phyloP scores from a whole-genome alignment of 2,329 filamentous ascomycete genomes.

The Penicillium polonicum region DNA sequence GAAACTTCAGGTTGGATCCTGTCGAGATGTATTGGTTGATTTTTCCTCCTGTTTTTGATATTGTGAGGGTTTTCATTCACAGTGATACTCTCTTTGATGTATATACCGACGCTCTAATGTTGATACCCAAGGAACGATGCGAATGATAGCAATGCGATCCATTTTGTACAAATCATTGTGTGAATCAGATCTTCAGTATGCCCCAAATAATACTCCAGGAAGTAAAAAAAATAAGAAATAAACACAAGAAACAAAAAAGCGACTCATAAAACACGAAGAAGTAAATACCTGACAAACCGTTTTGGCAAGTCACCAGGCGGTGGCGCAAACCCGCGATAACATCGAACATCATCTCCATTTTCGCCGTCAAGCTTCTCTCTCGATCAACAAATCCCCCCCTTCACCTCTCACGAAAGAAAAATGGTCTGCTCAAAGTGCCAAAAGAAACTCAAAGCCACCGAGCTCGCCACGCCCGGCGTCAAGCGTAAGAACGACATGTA shows the following conservation, averaged over 20 bases:
- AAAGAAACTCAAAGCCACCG: slow-evolving; percentile 59
- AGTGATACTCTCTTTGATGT: neutral
- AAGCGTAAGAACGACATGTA: slow-evolving; percentile 69
- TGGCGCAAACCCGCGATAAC: slow-evolving; percentile 16
- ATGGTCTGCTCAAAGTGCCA: slow-evolving; percentile 68
- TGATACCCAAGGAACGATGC: neutral
- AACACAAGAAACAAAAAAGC: neutral
- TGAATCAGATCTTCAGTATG: neutral
- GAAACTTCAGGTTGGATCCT: neutral
- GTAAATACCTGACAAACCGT: neutral
- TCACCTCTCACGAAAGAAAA: neutral
- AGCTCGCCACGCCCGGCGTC: slow-evolving; percentile 62
- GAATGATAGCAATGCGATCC: neutral
- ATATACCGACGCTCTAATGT: neutral
- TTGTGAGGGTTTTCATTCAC: neutral
- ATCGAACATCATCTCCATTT: slow-evolving; percentile 16
- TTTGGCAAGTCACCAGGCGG: slow-evolving; percentile 19
- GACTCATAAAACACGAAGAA: neutral
- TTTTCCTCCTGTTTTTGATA: neutral
- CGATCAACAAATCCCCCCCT: neutral
- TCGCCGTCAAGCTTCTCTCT: neutral
- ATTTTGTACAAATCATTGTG: neutral
- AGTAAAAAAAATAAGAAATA: neutral
- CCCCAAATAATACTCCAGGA: neutral
- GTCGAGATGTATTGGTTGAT: neutral